phyloP scores from a whole-genome alignment of 1,139 yeast genomes.

The Protomyces inundatus region DNA sequence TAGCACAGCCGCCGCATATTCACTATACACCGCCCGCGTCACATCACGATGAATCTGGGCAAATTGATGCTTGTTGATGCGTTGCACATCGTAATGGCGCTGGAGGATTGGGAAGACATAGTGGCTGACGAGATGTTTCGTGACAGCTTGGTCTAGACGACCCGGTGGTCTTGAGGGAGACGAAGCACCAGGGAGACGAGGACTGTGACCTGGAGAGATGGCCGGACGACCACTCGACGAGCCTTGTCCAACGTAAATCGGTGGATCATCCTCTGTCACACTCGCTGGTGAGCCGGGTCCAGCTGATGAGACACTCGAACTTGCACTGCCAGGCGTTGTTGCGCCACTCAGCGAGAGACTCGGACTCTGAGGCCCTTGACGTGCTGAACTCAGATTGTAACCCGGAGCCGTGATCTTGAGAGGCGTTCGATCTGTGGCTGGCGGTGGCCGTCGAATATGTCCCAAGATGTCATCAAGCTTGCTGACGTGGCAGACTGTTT shows the following conservation, averaged over 20 bases:
- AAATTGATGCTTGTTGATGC: conserved; percentile 12
- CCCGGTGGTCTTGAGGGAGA: neutral
- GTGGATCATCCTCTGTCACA: neutral
- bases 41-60: conserved; percentile 11
- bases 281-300: neutral
- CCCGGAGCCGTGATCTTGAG: neutral
- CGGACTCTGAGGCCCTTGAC: neutral
- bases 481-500: neutral
- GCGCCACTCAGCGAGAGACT: neutral
- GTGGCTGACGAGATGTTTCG: neutral
- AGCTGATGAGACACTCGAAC: neutral
- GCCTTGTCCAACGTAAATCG: neutral
- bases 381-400: neutral
- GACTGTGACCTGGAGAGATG: neutral
- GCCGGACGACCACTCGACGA: neutral
- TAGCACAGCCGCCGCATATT: neutral
- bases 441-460: neutral
- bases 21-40: conserved; percentile 13
- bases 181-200: neutral
- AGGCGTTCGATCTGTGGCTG: neutral
- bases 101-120: conserved; percentile 8
- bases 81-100: conserved; percentile 5
- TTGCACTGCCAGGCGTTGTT: neutral
- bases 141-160: neutral
- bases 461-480: neutral